Evolutionary conservation across 225 moss, liverwort and hornwort species (phyloP), one percentile per base, ranked within the genome.

Genomic region (Physcomitrium patens): DNA sequence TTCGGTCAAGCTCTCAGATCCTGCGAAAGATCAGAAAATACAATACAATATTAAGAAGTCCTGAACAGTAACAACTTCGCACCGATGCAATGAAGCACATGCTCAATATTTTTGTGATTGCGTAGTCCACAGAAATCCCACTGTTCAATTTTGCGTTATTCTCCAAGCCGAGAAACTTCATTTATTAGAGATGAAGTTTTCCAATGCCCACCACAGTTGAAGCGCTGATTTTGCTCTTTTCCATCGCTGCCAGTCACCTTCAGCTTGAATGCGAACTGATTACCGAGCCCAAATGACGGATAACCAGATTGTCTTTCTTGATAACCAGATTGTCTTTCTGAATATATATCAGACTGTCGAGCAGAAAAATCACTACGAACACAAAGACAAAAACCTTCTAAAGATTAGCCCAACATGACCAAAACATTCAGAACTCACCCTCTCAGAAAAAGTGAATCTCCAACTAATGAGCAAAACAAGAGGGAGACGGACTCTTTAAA

Each of bases 1-100:
- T 84, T 99, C 99, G 31, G 95, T 95, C 74, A 99, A 89, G 89
- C 99, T 99, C 81, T 99, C 99, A 18, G 95, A 92, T 27, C 99
- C 99, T 99, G 99, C 78, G 31, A 7, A 37, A 37, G 31, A 37
- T 41, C 56, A 55, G 41, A 14, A n/a, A 51, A 51, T 69, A 1
- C n/a, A 55, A 43, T 0, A 37, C 13, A 7, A 12, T 60, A 22
- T 28, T 73, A 8, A 66, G 26, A 52, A 37, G 28, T 12, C 50
- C 45, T 17, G 18, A 50, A 57, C 65, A 58, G 27, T 17, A 9
- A 53, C 6, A 17, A 76, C 43, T 65, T 18, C 24, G 57, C 17
- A 65, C 13, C 47, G 31, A 10, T 13, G 47, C 28, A 63, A 37
- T 37, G 47, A n/a, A 68, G 50, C n/a, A 9, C 5, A 19, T 8